phyloP scores from a whole-genome alignment of 2,329 filamentous ascomycete species.

The Lecanicillium sp. region DNA sequence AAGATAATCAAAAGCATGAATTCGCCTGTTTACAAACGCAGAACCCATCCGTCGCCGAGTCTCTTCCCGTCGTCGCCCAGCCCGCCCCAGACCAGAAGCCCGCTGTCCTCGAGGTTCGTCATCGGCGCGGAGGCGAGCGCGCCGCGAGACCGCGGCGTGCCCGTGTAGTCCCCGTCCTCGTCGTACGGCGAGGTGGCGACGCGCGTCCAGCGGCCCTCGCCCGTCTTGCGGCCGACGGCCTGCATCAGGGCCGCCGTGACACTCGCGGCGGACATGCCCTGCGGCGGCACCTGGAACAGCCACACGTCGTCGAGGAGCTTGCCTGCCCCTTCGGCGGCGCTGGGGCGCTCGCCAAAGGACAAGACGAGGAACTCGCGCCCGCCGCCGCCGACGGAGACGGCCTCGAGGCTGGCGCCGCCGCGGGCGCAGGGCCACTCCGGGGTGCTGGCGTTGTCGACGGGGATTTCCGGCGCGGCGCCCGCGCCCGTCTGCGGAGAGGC shows the following conservation, averaged over 20 bases:
- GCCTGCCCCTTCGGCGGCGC: conserved; percentile 44
- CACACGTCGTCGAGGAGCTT: conserved; percentile 56
- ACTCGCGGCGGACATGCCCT: conserved; percentile 48
- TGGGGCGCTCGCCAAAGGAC: conserved; percentile 51
- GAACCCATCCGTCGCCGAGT: conserved; percentile 58
- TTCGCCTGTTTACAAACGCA: conserved; percentile 35
- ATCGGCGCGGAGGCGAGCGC: conserved; percentile 53
- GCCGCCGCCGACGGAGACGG: conserved; percentile 51
- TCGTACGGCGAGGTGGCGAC: conserved; percentile 45
- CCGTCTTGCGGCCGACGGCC: conserved; percentile 45
- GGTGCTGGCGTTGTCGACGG: conserved; percentile 19
- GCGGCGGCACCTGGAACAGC: conserved; percentile 55
- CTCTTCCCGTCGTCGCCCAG: conserved; percentile 44
- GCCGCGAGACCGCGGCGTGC: conserved; percentile 46
- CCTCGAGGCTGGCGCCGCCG: conserved; percentile 48
- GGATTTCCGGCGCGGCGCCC: conserved; percentile 31
- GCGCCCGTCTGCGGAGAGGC: conserved; percentile 16
- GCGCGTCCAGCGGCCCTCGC: conserved; percentile 53
- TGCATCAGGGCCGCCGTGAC: conserved; percentile 50
- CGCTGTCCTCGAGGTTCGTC: conserved; percentile 53
- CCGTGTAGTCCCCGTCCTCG: conserved; percentile 40
- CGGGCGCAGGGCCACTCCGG: conserved; percentile 47
- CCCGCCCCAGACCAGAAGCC: conserved; percentile 56
- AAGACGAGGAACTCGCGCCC: conserved; percentile 58
- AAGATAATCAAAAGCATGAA: too few relatives aligned